Base-by-base conservation (phyloP, 2,329 filamentous ascomycete genomes). In the Epichloe bromicola region DNA sequence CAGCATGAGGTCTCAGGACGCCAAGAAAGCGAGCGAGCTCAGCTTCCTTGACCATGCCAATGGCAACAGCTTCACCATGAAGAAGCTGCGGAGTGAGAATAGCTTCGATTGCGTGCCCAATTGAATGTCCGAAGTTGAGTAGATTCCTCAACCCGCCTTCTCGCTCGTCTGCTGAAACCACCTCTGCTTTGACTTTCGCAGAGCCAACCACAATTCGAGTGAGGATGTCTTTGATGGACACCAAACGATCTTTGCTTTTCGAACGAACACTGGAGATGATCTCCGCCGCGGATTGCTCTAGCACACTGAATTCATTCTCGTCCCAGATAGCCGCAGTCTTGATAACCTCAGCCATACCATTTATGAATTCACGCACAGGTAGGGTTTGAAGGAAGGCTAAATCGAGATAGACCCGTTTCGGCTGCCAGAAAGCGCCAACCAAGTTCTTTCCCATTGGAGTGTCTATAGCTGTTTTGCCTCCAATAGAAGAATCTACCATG, bases 401-500 rank as follows among this genome's bases (percentile, higher is more conserved):
- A 67, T 98, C 93, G 60, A 98, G 90, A 69, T 95, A 98, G 57
- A 97, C 90, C 56, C 88, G 83, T 61, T 85, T 78, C 4, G 93
- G 93, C 66, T 98, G 93, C 90, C 91, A 97, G 69, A 98, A 97
- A 36, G 91, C 83, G 4, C 93, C 93, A 51, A 98, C 83, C 55
- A 98, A 71, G 65, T 98, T 98, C 75, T 98, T 98, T 54, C 93
- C 93, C 65, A 90, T 80, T 7, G 91, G 90, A 0, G 88, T 95
- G 65, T 98, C 93, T 67, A 98, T 97, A 51, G 93, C 93, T 10
- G 93, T 98, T 75, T 98, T 98, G 56, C 93, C 93, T 55, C 93
- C 93, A 63, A 98, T 97, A 38, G 89, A 95, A 44, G 91, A 97
- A 69, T 98, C 93, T 41, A 98, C 93, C 93, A 98, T 98, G 56